phyloP scores from a whole-genome alignment of 805 yeast genomes.

The Barnettozyma salicaria region DNA sequence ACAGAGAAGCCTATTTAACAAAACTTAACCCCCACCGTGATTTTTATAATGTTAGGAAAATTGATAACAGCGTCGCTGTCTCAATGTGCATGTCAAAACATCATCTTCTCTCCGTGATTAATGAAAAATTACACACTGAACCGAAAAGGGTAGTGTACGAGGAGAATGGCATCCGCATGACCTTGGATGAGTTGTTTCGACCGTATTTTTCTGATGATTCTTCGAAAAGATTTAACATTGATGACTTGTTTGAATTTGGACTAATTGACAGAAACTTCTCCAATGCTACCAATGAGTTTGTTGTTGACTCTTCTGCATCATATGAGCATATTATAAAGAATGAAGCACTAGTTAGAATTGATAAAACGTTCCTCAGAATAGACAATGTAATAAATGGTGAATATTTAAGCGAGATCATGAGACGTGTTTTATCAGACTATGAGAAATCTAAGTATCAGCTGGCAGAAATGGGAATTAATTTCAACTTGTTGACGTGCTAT shows the following conservation, averaged over 20 bases:
- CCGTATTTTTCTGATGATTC: slow-evolving; percentile 28
- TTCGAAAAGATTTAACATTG: slow-evolving; percentile 24
- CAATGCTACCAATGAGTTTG: slow-evolving; percentile 22
- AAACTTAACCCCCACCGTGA: slow-evolving; percentile 37
- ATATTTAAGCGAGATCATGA: slow-evolving; percentile 31
- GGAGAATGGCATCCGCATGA: slow-evolving; percentile 22
- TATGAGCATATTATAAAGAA: slow-evolving; percentile 22
- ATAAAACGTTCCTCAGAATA: slow-evolving; percentile 31
- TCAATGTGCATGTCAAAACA: slow-evolving; percentile 98
- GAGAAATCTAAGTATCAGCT: slow-evolving; percentile 36
- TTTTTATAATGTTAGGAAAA: slow-evolving; percentile 38
- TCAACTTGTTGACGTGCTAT: slow-evolving; percentile 20
- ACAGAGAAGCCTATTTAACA: slow-evolving; percentile 30
- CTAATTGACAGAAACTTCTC: slow-evolving; percentile 21
- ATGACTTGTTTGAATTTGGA: slow-evolving; percentile 27
- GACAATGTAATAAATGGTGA: slow-evolving; percentile 35
- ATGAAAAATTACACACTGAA: slow-evolving; percentile 31
- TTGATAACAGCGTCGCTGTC: slow-evolving; percentile 86
- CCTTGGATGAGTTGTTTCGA: slow-evolving; percentile 22
- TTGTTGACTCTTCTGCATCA: slow-evolving; percentile 19
- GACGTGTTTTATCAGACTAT: slow-evolving; percentile 28
- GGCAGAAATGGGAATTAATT: slow-evolving; percentile 33
- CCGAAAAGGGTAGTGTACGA: slow-evolving; percentile 31
- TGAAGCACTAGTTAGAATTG: slow-evolving; percentile 26
- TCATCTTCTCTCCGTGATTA: slow-evolving; percentile 47